These are phyloP conservation scores for Coix lacrymajobi DNA, from an alignment of 176 grass and related monocot genomes.

Conservation along the genomic window DNA sequence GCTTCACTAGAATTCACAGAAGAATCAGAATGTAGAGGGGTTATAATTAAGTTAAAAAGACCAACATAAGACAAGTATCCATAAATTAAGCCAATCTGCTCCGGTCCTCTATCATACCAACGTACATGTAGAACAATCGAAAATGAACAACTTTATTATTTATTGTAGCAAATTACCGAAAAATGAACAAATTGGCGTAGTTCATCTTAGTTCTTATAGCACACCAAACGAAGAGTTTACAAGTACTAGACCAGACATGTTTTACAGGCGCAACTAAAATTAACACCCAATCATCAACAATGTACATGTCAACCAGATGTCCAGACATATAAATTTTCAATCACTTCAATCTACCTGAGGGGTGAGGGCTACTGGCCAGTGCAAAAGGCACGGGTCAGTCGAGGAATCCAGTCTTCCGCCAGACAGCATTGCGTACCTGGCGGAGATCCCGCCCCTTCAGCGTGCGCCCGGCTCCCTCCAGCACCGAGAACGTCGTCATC, in stretches of 20 bases:
- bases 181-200: neutral
- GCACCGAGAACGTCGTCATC: conserved; percentile 70
- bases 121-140: neutral
- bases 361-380: neutral
- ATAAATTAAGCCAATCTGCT: neutral
- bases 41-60: neutral
- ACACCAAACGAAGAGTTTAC: conserved; percentile 2
- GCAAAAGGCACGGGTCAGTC: conserved; percentile 50
- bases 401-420: conserved; percentile 75
- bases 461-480: conserved; percentile 72
- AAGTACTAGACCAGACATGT: neutral
- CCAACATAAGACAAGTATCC: neutral
- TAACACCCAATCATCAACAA: conserved; percentile 29
- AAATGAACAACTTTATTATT: conserved; percentile 2
- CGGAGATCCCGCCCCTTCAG: conserved; percentile 90
- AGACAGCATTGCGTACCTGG: conserved; percentile 80
- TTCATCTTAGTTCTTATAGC: conserved; percentile 9
- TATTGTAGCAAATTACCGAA: neutral
- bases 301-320: conserved; percentile 6
- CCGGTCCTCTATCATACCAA: neutral
- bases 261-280: conserved; percentile 37
- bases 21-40: neutral
- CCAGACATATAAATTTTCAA: conserved; percentile 7
- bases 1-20: neutral
- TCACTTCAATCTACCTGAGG: neutral